Evolutionary conservation across 2,329 filamentous ascomycete genomes (phyloP), one percentile per base, ranked within the genome.

Genomic region (Hymenoscyphus salicellus): DNA sequence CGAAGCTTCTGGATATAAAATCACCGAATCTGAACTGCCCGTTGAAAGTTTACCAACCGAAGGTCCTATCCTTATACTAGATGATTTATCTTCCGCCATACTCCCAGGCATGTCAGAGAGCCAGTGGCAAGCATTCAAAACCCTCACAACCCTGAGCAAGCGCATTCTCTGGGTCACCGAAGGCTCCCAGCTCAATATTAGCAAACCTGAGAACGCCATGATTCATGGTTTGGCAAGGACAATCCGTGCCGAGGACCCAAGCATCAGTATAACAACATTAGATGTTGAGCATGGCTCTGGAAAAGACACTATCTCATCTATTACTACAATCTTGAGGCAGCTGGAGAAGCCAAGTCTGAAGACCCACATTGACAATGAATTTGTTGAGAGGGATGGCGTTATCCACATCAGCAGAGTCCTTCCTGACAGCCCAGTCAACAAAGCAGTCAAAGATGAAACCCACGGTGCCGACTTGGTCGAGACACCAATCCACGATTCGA

Each of bases 381-480:
- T 72, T 56, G 65, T 63, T 3, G 74, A 75, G 62, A 67, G 71
- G 0, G 66, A 70, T 30, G 73, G 73, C 5, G 55, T 73, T 3
- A 7, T 75, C 0, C 57, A 67, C 20, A 59, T 73, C 10, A 68
- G 60, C 36, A 65, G 74, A 2, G 38, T 76, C 6, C 32, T 73
- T 3, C 69, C 71, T 2, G 72, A 76, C 38, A 36, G 57, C 1
- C 23, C 26, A 5, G n/a, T 74, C 55, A 75, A 74, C 60, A 49
- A 38, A 5, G 41, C 62, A 60, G 33, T 60, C 20, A 33, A 63
- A 58, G 23, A 63, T 14, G 61, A 58, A 14, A 41, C 52, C 23
- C 28, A 49, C 28, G 58, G 60, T 2, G 55, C 49, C 23, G 33
- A 63, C 11, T 57, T 38, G 11, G 30, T 63, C 8, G 14, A 61